Base-by-base conservation (phyloP, 495 filamentous ascomycete species). In the Talaromyces proteolyticus region DNA sequence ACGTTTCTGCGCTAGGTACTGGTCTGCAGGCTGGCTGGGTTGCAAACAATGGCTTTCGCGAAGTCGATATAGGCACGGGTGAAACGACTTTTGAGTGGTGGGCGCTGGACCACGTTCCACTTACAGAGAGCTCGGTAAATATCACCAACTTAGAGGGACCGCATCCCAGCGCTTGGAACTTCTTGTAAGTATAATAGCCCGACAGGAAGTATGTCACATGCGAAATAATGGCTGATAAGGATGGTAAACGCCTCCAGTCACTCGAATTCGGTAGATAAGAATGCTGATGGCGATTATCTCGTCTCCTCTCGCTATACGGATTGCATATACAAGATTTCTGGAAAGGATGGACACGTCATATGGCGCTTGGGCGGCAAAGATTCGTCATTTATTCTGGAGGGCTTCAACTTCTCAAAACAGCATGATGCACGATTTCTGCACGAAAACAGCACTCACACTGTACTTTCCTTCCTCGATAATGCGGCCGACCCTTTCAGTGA, bases 271-370 rank as follows among this genome's bases (percentile, higher is more conserved):
- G 46, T 64, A 3, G 61, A 64, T 37, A 64, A 64, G 40, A 52
- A 55, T 40, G 37, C 6, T 4, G 34, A 55, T 6, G 75, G 76
- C 1, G 68, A 77, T 55, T 81, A 78, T 51, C 56, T 81, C 0
- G 60, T 81, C 23, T 79, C 76, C 0, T 65, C 72, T 7, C 68
- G 77, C 6, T 66, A 79, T 53, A 64, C 67, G 2, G 68, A 67
- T 53, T 58, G 66, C 36, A 66, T 81, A 21, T 73, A 69, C 60
- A 71, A 72, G 49, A 70, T 81, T 53, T 74, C 71, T 39, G 74
- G 74, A 14, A 71, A 64, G 22, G 64, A 73, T 42, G 76, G 78
- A n/a, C 56, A 57, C 6, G 67, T 80, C 42, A 68, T 78, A 29
- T 81, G 78, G 78, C 67, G 67, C 19, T 57, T 81, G 46, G 62